Conservation (phyloP, 2,329 filamentous ascomycete species). For the Apiospora rasikravindrae region DNA sequence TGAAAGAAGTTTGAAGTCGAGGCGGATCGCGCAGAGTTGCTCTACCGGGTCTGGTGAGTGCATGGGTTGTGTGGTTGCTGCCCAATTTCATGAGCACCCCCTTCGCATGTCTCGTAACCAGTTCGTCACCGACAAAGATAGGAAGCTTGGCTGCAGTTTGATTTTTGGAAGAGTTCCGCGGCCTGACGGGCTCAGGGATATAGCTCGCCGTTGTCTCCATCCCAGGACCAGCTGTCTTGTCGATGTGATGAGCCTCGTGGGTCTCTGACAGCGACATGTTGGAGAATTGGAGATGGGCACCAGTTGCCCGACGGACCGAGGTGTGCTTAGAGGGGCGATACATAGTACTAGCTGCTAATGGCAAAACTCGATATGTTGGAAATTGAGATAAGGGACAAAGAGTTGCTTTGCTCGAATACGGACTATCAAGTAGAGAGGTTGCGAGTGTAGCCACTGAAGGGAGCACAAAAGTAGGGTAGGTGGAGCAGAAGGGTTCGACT, state of each 20-base stretch:
- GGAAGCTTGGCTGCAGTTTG: neutral
- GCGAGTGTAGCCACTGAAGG: neutral
- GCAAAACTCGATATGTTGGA: neutral
- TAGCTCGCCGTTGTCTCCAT: neutral
- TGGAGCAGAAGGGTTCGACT: neutral
- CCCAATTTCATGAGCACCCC: no score
- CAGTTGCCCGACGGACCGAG: neutral
- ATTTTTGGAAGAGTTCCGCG: neutral
- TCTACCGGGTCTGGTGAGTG: no score
- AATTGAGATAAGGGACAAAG: neutral
- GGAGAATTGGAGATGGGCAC: neutral
- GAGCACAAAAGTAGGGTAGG: neutral
- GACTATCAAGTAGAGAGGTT: neutral
- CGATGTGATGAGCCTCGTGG: neutral
- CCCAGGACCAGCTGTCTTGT: neutral
- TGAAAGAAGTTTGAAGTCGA: no score
- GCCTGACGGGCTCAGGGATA: neutral
- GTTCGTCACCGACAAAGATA: neutral
- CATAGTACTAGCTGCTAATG: neutral
- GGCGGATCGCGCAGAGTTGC: no score
- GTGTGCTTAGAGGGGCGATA: neutral
- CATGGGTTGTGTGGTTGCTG: no score
- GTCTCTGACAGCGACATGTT: neutral
- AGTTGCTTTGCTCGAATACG: neutral
- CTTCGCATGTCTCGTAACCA: neutral